Percentiles rank a stretch among this genome's conserved stretches.
These are phyloP conservation scores for Oryza longistaminata DNA, from an alignment of 176 grass and related monocot species.

Conservation along the genomic window DNA sequence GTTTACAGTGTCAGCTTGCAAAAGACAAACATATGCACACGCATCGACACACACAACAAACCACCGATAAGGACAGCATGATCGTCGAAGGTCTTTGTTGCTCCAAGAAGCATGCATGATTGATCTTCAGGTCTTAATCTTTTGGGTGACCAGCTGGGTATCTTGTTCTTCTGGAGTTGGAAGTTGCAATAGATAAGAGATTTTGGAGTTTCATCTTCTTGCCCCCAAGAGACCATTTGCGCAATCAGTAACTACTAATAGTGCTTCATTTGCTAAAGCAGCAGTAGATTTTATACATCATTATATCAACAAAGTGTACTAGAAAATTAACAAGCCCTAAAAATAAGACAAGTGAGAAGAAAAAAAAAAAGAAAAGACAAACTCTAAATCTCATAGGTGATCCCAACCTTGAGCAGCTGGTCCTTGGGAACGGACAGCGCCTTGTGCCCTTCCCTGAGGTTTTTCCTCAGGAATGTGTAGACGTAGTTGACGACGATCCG, in stretches of 20 bases:
- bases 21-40: neutral
- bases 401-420: conserved; percentile 65
- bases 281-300: neutral
- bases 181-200: neutral
- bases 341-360: neutral
- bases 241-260: neutral
- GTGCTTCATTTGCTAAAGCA: neutral
- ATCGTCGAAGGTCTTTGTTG: neutral
- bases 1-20: neutral
- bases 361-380: neutral
- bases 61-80: neutral
- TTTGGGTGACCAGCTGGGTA: neutral
- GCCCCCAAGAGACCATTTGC: too few species aligned
- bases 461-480: conserved; percentile 57
- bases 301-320: neutral
- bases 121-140: neutral
- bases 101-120: neutral
- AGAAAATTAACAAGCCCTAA: neutral
- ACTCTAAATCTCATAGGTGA: conserved; percentile 54
- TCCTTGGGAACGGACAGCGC: conserved; percentile 50
- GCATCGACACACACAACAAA: neutral
- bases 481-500: conserved; percentile 46
- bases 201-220: neutral
- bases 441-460: conserved; percentile 52
- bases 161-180: neutral